Base-by-base conservation (phyloP, 2,329 filamentous ascomycete genomes). In the Venturiaceae sp. region DNA sequence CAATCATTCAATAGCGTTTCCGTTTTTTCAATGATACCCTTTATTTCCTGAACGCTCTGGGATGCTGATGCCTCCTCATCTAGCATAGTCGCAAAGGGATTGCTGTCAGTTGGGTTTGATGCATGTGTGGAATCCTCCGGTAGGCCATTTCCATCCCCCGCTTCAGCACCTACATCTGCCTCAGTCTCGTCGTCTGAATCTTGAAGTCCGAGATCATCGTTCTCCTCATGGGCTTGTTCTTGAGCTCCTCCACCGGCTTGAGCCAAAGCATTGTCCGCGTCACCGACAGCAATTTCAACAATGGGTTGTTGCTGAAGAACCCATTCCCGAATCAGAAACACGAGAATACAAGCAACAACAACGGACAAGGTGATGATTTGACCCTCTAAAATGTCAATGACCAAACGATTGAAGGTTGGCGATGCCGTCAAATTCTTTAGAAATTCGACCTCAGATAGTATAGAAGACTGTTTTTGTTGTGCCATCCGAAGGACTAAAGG, bases 291-390 rank as follows among this genome's bases (percentile, higher is more conserved):
- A 77, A 94, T 86, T 66, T 95, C 95, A 64, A 94, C 87, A 63
- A 92, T 86, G 5, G 92, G 94, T 68, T 99, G 94, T 70, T 99
- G 94, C 70, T 99, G 94, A 9, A 99, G 91, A 55, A 99, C 94
- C 81, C 96, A 99, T 74, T 99, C 94, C 52, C 95, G 80, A 52
- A 99, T 96, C 3, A 99, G 75, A 64, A 99, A 99, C 44, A 99
- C 85, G n/a, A 99, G 76, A 60, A 99, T 96, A 71, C 97, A 99
- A 60, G 87, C 91, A 47, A 96, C 81, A 7, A 99, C 92, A 55
- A 97, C 90, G 11, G 95, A 75, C 5, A 96, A 76, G 0, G 92
- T 99, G 64, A 99, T 96, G 53, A 97, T 83, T 68, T 96, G 92
- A 3, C 94, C 94, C 74, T 99, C 94, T 3, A 96, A 76, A 0